These are phyloP conservation scores for Irineochytrium annulatum DNA, from an alignment of 192 early-diverging fungal genomes.

Conservation along the genomic window DNA sequence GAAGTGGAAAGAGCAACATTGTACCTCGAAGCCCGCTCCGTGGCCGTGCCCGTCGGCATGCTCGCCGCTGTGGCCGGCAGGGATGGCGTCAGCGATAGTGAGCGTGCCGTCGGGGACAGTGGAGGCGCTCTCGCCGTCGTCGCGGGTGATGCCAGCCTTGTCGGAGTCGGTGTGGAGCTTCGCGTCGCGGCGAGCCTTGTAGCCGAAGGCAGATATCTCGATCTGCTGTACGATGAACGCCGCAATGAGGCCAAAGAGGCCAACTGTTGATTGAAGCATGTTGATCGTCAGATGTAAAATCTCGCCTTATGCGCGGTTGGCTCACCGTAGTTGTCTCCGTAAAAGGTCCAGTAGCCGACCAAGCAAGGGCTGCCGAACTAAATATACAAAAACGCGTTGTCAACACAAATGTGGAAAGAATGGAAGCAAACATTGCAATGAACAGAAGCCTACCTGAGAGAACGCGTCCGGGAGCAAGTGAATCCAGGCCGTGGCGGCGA, in stretches of 20 bases:
- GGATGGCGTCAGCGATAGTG: background rate
- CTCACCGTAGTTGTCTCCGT: conserved; percentile 16
- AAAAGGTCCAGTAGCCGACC: conserved; percentile 3
- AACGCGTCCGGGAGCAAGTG: conserved; percentile 40
- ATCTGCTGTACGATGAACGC: conserved; percentile 32
- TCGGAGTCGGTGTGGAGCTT: background rate
- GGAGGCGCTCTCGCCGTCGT: background rate
- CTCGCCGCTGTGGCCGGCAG: background rate
- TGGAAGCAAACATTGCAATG: too few relatives aligned
- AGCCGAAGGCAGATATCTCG: conserved; percentile 13
- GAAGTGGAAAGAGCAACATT: background rate
- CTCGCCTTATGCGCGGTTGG: too few relatives aligned
- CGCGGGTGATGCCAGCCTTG: background rate
- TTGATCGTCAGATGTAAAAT: too few relatives aligned
- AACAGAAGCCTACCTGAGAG: too few relatives aligned
- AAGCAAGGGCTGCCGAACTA: conserved; percentile 17
- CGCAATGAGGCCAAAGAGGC: conserved; percentile 36
- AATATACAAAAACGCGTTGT: too few relatives aligned
- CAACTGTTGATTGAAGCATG: too few relatives aligned
- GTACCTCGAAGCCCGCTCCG: background rate
- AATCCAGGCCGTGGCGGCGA: conserved; percentile 42
- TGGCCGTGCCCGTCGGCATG: background rate
- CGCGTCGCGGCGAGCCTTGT: conserved; percentile 3
- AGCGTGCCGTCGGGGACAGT: too few relatives aligned
- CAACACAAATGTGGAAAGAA: too few relatives aligned